Percentiles rank a stretch among this genome's conserved stretches.
phyloP scores from a whole-genome alignment of 352 stramenopile species.

The Phytophthora agathidicida region DNA sequence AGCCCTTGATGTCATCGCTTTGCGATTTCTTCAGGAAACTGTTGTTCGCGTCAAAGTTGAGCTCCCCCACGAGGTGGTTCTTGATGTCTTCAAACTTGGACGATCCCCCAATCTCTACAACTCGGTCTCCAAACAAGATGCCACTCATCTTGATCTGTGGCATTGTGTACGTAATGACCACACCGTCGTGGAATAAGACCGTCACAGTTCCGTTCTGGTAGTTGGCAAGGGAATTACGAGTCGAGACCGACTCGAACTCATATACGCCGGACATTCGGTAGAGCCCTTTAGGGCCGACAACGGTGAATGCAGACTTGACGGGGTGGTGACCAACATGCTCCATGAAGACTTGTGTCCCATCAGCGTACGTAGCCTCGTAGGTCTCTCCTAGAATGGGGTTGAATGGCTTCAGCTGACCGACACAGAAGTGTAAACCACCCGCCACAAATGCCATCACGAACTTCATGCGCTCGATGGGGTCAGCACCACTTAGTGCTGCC shows the following conservation, averaged over 20 bases:
- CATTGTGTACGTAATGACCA: slow-evolving; percentile 66
- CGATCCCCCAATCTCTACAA: slow-evolving; percentile 67
- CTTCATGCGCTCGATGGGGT: slow-evolving; percentile 75
- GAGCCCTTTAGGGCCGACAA: slow-evolving; percentile 51
- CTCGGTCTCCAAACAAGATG: slow-evolving; percentile 69
- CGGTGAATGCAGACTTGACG: slow-evolving; percentile 62
- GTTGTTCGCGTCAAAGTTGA: slow-evolving; percentile 71
- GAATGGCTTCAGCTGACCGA: slow-evolving; percentile 80
- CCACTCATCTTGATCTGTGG: slow-evolving; percentile 86
- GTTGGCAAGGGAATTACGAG: slow-evolving; percentile 72
- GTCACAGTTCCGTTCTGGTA: slow-evolving; percentile 52
- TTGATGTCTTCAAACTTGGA: slow-evolving; percentile 56
- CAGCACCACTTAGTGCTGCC: slow-evolving; percentile 46
- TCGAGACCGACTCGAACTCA: slow-evolving; percentile 77
- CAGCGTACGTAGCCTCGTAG: slow-evolving; percentile 74
- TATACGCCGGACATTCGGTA: slow-evolving; percentile 65
- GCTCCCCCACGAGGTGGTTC: slow-evolving; percentile 51
- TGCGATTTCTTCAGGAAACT: slow-evolving; percentile 71
- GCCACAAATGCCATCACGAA: slow-evolving; percentile 74
- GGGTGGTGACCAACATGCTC: slow-evolving; percentile 82
- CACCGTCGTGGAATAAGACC: slow-evolving; percentile 61
- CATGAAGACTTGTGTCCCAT: slow-evolving; percentile 69
- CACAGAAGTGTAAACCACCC: slow-evolving; percentile 73
- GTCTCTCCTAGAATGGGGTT: slow-evolving; percentile 85
- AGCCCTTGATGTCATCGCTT: slow-evolving; percentile 73